Percentiles rank a stretch among this genome's conserved stretches.
phyloP scores from a whole-genome alignment of 352 stramenopile species.

The Pelagophyceae sp. region DNA sequence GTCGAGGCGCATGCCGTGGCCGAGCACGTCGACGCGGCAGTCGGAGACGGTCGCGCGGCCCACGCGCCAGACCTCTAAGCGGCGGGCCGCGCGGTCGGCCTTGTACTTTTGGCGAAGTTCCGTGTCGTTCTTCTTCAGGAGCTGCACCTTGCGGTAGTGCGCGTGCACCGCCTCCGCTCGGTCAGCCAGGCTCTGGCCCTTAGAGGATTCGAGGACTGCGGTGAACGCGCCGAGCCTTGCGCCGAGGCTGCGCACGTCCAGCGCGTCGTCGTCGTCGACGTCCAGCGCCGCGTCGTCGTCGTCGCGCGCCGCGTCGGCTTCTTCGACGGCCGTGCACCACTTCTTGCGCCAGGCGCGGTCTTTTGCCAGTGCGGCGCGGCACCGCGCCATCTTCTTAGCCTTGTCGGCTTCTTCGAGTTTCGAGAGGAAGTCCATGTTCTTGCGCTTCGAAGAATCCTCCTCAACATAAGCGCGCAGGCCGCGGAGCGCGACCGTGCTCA shows the following conservation, averaged over 20 bases:
- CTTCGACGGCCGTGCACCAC: background rate
- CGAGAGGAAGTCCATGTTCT: background rate
- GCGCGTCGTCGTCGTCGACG: background rate
- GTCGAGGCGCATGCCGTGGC: background rate
- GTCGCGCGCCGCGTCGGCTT: background rate
- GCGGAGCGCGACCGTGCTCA: background rate
- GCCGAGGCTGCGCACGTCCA: background rate
- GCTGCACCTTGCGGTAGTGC: background rate
- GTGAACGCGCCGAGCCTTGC: background rate
- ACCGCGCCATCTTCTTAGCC: background rate
- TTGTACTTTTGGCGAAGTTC: too few species aligned
- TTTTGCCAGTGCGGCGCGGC: too few species aligned
- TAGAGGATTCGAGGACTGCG: too few species aligned
- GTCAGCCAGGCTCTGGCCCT: too few species aligned
- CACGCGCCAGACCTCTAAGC: background rate
- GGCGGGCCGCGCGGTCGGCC: too few species aligned
- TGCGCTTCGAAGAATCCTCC: background rate
- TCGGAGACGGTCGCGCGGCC: background rate
- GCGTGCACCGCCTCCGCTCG: background rate
- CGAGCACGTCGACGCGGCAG: background rate
- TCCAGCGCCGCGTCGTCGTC: background rate
- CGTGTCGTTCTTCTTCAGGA: constrained; percentile 1
- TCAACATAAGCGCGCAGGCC: background rate
- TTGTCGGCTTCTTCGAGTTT: background rate
- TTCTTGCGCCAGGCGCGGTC: background rate